Percentiles rank a stretch among this genome's conserved stretches.
Evolutionary conservation across 2,329 filamentous ascomycete species (phyloP).

Genomic region (Phaeosphaeriaceae sp.): DNA sequence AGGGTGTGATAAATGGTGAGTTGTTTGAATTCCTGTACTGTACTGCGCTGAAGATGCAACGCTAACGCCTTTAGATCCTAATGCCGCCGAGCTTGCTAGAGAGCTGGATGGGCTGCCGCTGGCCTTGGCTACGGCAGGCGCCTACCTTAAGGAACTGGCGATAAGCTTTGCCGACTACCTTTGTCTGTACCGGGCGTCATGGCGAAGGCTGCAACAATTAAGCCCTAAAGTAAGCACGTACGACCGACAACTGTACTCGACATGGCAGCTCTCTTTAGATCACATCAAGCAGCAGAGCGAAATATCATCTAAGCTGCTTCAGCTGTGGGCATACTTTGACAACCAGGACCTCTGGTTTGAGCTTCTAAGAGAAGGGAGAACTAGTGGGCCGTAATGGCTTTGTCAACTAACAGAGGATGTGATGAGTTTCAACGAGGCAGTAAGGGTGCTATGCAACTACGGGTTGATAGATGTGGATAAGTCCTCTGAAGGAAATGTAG

Average conservation of each 20-base stretch:
- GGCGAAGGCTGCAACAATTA: conserved; percentile 19
- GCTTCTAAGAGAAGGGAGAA: conserved; percentile 36
- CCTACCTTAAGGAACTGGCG: conserved; percentile 5
- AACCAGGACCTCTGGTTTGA: conserved; percentile 56
- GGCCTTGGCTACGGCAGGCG: conserved; percentile 4
- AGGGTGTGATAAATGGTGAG: not conserved
- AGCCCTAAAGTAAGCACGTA: conserved; percentile 21
- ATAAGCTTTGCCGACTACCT: conserved; percentile 29
- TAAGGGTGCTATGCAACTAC: conserved; percentile 38
- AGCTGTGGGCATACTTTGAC: conserved; percentile 16
- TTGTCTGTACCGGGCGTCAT: conserved; percentile 43
- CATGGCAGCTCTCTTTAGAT: conserved; percentile 13
- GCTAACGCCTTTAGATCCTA: too few species aligned
- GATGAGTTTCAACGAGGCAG: conserved; percentile 29
- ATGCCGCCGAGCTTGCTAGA: conserved; percentile 24
- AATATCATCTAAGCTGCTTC: conserved; percentile 7
- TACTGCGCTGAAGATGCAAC: too few species aligned
- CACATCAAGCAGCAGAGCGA: conserved; percentile 7
- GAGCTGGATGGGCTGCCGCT: conserved; percentile 13
- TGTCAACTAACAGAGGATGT: conserved; percentile 20
- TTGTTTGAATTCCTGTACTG: too few species aligned
- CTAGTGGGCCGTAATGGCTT: conserved; percentile 32
- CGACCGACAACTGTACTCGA: conserved; percentile 24
- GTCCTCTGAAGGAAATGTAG: conserved; percentile 1
- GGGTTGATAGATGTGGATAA: conserved; percentile 35